These are phyloP conservation scores for Schrenkiella parvula DNA, from an alignment of 345 rosid species.

Conservation along the genomic window DNA sequence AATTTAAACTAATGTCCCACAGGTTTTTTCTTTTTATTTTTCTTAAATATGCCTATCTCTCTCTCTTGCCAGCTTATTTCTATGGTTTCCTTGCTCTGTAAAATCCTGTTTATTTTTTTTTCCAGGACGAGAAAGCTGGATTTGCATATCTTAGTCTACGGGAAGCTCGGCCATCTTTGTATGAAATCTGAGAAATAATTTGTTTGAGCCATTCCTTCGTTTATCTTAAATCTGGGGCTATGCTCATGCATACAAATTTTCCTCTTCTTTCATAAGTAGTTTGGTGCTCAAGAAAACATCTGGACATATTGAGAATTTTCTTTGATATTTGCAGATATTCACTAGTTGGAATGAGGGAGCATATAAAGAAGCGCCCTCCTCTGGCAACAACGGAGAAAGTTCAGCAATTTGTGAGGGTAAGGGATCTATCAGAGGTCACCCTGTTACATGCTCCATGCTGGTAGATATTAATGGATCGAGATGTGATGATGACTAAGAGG, in stretches of 20 bases:
- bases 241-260: background rate
- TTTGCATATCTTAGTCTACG: slow-evolving; percentile 90
- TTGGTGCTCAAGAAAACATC: no score
- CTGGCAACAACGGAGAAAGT: slow-evolving; percentile 91
- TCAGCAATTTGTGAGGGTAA: slow-evolving; percentile 91
- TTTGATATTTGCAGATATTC: slow-evolving; percentile 53
- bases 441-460: background rate
- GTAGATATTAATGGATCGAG: background rate
- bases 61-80: background rate
- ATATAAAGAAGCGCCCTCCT: slow-evolving; percentile 97
- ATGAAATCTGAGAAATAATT: slow-evolving; percentile 33
- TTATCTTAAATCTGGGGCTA: background rate
- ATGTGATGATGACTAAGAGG: background rate
- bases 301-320: background rate
- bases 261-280: background rate
- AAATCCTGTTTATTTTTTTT: slow-evolving; percentile 19
- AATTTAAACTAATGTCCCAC: slow-evolving; percentile 6
- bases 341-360: slow-evolving; percentile 73
- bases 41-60: background rate
- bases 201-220: slow-evolving; percentile 12
- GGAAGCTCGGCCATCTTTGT: slow-evolving; percentile 89
- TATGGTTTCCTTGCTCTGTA: background rate
- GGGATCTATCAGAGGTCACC: slow-evolving; percentile 17
- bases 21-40: background rate
- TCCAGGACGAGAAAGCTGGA: slow-evolving; percentile 82